Conservation (phyloP, 2,329 filamentous ascomycete species). For the Fusarium succisae region DNA sequence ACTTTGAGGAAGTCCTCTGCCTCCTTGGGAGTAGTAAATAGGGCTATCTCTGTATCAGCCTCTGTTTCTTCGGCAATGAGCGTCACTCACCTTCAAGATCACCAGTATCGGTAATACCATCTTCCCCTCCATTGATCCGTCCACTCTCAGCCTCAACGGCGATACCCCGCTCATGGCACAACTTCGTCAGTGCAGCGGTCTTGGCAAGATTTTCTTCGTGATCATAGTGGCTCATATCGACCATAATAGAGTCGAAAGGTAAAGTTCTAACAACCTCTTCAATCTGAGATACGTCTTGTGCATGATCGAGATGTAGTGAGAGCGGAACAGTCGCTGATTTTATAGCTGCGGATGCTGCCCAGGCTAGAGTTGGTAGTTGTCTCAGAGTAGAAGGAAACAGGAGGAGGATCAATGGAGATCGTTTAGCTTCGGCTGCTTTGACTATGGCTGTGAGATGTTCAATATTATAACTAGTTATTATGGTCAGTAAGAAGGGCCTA, state of each 20-base stretch:
- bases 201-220: conserved; percentile 1
- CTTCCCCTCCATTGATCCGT: conserved; percentile 62
- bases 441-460: conserved; percentile 27
- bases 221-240: conserved; percentile 14
- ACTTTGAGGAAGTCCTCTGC: conserved; percentile 75
- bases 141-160: conserved; percentile 31
- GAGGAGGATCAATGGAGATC: conserved; percentile 13
- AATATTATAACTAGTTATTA: conserved; percentile 18
- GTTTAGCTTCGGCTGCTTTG: conserved; percentile 16
- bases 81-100: conserved; percentile 52
- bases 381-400: conserved; percentile 16
- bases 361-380: conserved; percentile 7
- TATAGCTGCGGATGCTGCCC: conserved; percentile 52
- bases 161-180: conserved; percentile 3
- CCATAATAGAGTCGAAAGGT: conserved; percentile 20
- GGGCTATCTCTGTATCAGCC: neutral
- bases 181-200: neutral
- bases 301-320: conserved; percentile 47
- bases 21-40: conserved; percentile 73
- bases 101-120: conserved; percentile 71
- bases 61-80: too few species aligned
- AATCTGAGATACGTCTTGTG: conserved; percentile 6
- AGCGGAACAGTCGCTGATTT: conserved; percentile 51
- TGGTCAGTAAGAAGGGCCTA: neutral
- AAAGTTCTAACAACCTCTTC: neutral